phyloP scores from a whole-genome alignment of 73 alveolate genomes.

The Paramecium biaurelia region DNA sequence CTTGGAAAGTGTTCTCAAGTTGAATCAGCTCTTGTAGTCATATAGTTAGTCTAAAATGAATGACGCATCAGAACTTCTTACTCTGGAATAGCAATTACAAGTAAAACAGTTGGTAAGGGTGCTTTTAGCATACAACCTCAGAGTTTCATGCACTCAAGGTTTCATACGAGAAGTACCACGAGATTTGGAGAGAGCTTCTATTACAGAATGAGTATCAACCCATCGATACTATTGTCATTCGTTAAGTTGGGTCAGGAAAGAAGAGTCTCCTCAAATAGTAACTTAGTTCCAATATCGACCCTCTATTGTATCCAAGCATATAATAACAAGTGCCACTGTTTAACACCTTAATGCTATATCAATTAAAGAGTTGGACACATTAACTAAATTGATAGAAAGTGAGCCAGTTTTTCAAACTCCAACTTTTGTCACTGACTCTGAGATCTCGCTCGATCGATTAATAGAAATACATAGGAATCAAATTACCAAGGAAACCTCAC shows the following conservation, averaged over 20 bases:
- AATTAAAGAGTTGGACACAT: neutral
- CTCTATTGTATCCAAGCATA: neutral
- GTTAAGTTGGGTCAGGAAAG: neutral
- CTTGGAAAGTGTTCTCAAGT: neutral
- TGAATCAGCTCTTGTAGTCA: neutral
- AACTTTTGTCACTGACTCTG: neutral
- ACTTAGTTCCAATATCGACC: neutral
- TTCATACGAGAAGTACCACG: neutral
- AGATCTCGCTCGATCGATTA: neutral
- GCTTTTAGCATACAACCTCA: neutral
- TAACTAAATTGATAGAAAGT: neutral
- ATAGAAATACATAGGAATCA: neutral
- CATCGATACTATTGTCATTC: neutral
- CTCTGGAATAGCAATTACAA: neutral
- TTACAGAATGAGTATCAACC: neutral
- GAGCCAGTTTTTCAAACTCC: neutral
- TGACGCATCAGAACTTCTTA: neutral
- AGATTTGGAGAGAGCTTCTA: slow-evolving; percentile 20
- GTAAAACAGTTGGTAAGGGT: neutral
- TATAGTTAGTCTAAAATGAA: neutral
- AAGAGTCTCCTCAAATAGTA: neutral
- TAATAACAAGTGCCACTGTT: neutral
- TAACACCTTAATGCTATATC: neutral
- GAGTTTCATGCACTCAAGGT: neutral
- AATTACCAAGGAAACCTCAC: neutral